Evolutionary conservation across 148 eudicot species (phyloP).

Genomic region (Rhododendron ovatum): DNA sequence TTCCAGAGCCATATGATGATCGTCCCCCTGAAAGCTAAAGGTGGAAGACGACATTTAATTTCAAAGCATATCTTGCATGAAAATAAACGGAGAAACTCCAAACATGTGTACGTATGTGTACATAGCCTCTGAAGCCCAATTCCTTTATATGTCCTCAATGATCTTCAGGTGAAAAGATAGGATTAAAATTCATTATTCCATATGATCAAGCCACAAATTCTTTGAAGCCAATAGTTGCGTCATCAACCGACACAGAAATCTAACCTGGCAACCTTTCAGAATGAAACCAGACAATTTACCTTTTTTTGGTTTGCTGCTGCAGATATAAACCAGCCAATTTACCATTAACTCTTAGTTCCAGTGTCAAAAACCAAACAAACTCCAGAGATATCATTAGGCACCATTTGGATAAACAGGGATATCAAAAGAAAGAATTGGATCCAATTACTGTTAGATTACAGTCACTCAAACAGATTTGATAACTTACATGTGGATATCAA

Average conservation of each 20-base stretch:
- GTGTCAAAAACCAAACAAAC: neutral
- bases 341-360: neutral
- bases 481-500: neutral
- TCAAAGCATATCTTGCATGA: neutral
- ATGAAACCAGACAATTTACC: neutral
- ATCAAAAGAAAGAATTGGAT: neutral
- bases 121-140: neutral
- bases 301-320: neutral
- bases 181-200: neutral
- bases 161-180: neutral
- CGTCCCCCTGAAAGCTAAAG: constrained; percentile 44
- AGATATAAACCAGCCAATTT: neutral
- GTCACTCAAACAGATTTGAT: neutral
- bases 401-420: neutral
- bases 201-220: neutral
- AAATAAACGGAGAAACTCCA: neutral
- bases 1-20: constrained; percentile 49
- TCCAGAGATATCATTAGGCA: neutral
- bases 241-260: neutral
- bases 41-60: neutral
- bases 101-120: neutral
- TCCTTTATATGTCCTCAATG: neutral
- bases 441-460: neutral
- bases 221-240: neutral
- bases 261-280: neutral